Base-by-base conservation (phyloP, 805 yeast genomes). In the Scheffersomyces coipomensis region DNA sequence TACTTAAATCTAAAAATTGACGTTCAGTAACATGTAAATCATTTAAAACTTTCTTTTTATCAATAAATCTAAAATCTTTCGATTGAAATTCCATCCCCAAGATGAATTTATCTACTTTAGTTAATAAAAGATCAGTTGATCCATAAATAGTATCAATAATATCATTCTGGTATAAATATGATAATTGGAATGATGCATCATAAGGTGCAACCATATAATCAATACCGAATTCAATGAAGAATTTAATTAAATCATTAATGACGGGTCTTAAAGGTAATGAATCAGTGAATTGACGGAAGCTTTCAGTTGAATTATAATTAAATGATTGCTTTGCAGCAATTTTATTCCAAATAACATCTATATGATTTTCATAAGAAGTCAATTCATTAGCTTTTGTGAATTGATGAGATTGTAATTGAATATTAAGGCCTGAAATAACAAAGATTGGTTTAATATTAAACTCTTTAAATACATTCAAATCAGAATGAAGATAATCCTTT, bases 201-300 rank as follows among this genome's bases (percentile, higher is more conserved):
- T 81, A 89, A 4, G 98, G 98, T 25, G 96, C 85, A 10, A 89
- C 78, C 40, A 88, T 61, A 55, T 75, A 90, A 42, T 82, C 84
- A 10, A 87, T 62, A 2, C 68, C 74, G 35, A 73, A 68, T 16
- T 72, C 75, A 26, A 73, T 70, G 42, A 91, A 77, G 39, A 77
- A 75, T 18, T 68, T 62, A 42, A 85, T 67, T 45, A 88, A 67
- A 45, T 80, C 82, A 38, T 72, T 65, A 39, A 75, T 59, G 54
- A 80, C 74, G 3, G 79, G 71, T 43, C 74, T 68, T 13, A 75
- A 48, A 2, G 75, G 71, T 35, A 80, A 60, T 0, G 80, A 76
- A 7, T 79, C 73, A 19, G 69, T 68, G 37, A 63, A 60, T 35
- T 76, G 74, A 47, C 84, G 69, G 50, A 83, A 83, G 3, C 77